Evolutionary conservation across 2,329 filamentous ascomycete species (phyloP), one percentile per base, ranked within the genome.

Genomic region (Ustilaginoidea virens): DNA sequence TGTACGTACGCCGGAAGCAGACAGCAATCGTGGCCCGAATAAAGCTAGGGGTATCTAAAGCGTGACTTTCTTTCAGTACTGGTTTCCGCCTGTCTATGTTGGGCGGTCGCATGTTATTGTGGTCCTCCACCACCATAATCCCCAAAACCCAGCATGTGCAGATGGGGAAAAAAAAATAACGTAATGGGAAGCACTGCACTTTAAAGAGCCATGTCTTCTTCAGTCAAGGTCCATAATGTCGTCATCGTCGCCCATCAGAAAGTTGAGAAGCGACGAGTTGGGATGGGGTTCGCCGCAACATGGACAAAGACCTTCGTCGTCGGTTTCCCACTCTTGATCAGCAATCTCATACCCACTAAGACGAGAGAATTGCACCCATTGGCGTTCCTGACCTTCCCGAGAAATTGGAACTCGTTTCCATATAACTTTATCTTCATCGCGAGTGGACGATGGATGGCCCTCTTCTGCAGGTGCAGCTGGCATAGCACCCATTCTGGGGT

Each of bases 361-460:
- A 18, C 55, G 47, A 28, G 49, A 56, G 37, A 68, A 69, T 20
- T 65, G 52, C 11, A 53, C 46, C 63, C 63, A 69, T n/a, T 47
- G 42, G 14, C 63, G 61, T 18, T 55, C 44, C 10, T 49, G 40
- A 0, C 36, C 39, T 31, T 60, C 57, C 12, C 59, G 54, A 12
- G 45, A 46, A 4, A 50, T 26, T 1, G 63, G 65, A 1, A 68
- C 55, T 9, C 48, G 55, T 41, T 66, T 69, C 61, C 63, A 69
- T 13, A 69, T 55, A 4, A 64, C 57, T 16, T 49, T 47, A 9
- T 60, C 56, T 12, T 58, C 53, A n/a, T 52, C 44, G 33, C 46
- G 57, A 14, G 35, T 42, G 3, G 59, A 62, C 17, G 40, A 33
- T 4, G 63, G 63, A 12, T 61, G 54, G 3, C 53, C 60, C n/a